Percentiles rank a stretch among this genome's conserved stretches.
Evolutionary conservation across 768 basidiomycete genomes (phyloP).

Genomic region (Leccinum ochraceum): DNA sequence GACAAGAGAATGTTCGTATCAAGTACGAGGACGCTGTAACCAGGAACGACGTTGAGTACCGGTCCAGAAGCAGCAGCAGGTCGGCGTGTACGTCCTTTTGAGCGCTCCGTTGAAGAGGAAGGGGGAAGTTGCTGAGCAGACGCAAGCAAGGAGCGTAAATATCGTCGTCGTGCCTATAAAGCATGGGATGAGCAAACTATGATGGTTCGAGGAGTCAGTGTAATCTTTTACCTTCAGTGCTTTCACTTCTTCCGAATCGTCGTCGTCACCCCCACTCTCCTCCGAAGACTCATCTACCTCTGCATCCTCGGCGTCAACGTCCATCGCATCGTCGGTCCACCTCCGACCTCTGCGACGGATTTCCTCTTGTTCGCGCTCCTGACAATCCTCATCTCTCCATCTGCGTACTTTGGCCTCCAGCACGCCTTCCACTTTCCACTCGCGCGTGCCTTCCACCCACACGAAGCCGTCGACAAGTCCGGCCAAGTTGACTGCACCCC

Average conservation of each 20-base stretch:
- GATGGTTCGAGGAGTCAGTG: background rate
- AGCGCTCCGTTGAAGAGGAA: slow-evolving; percentile 28
- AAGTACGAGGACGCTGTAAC: slow-evolving; percentile 88
- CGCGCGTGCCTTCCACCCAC: slow-evolving; percentile 58
- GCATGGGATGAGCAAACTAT: slow-evolving; percentile 6
- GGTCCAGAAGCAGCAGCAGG: slow-evolving; percentile 36
- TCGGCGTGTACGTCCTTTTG: slow-evolving; percentile 31
- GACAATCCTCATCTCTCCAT: slow-evolving; percentile 72
- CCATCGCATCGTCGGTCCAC: slow-evolving; percentile 71
- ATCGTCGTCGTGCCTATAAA: slow-evolving; percentile 66
- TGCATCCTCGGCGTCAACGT: slow-evolving; percentile 60
- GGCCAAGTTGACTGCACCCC: slow-evolving; percentile 68
- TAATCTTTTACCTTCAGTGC: slow-evolving; percentile 67
- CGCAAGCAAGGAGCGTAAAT: slow-evolving; percentile 70
- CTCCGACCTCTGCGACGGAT: slow-evolving; percentile 57
- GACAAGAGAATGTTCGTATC: slow-evolving; percentile 96
- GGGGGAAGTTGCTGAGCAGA: slow-evolving; percentile 36
- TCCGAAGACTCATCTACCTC: slow-evolving; percentile 48
- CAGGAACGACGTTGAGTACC: slow-evolving; percentile 63
- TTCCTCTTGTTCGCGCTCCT: slow-evolving; percentile 71
- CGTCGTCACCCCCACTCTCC: slow-evolving; percentile 55
- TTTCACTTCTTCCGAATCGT: slow-evolving; percentile 71
- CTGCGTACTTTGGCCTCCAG: slow-evolving; percentile 65
- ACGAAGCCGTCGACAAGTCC: slow-evolving; percentile 74
- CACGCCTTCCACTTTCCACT: slow-evolving; percentile 64